These are phyloP conservation scores for Funneliformis mosseae DNA, from an alignment of 192 early-diverging fungal genomes.

Conservation along the genomic window DNA sequence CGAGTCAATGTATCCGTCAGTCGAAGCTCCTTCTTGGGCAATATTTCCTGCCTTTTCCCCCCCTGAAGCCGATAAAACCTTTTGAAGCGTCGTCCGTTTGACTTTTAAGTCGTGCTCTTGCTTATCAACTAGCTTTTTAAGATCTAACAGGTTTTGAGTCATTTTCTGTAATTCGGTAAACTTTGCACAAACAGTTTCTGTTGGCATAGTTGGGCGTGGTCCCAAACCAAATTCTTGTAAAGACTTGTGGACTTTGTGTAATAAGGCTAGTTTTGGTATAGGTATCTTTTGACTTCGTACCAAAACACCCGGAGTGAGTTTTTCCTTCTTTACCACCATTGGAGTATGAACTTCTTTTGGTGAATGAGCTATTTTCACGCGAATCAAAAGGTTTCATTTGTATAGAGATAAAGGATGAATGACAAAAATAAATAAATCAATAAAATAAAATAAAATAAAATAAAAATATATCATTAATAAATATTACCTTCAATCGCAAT, in stretches of 20 bases:
- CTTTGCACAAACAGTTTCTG: slow-evolving; percentile 73
- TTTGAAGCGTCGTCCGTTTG: neutral
- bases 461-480: neutral
- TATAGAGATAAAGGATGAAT: neutral
- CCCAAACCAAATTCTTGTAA: slow-evolving; percentile 59
- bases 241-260: slow-evolving; percentile 52
- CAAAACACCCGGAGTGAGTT: slow-evolving; percentile 64
- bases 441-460: neutral
- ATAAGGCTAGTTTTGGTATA: slow-evolving; percentile 52
- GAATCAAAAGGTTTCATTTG: no score
- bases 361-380: slow-evolving; percentile 1
- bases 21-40: neutral
- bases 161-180: slow-evolving; percentile 78
- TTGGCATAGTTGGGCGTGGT: slow-evolving; percentile 76
- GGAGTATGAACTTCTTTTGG: slow-evolving; percentile 19
- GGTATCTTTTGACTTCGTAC: slow-evolving; percentile 64
- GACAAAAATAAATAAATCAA: neutral
- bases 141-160: slow-evolving; percentile 76
- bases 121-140: slow-evolving; percentile 83
- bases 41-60: neutral
- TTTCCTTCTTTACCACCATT: slow-evolving; percentile 47
- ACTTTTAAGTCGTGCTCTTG: slow-evolving; percentile 72
- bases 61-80: neutral
- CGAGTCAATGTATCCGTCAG: neutral
- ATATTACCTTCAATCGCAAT: slow-evolving; percentile 8